Base-by-base conservation (phyloP, 164 flowering plant species). In the Sedum album region DNA sequence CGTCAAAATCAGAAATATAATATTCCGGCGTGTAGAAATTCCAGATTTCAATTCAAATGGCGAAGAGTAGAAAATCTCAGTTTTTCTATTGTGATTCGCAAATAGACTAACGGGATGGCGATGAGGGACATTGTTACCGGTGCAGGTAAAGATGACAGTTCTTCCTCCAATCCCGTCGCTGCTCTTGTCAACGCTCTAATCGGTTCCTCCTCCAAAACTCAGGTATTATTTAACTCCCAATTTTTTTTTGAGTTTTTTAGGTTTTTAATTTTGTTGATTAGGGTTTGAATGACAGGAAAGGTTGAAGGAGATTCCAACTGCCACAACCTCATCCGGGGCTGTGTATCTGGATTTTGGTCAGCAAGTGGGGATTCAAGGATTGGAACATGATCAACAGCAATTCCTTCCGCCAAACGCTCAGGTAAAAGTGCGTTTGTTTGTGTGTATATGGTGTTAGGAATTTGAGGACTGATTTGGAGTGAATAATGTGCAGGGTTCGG, bases 101-200 rank as follows among this genome's bases (percentile, higher is more conserved):
- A 61, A 61, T 4, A 5, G 23, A 15, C 5, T 6, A 49, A 23
- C 55, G 23, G 7, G 28, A 92, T 91, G 98, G 88, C 98, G 87
- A 82, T 88, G 97, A 78, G 98, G 64, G 97, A 93, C n/a, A 75
- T 93, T 6, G 93, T 93, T 18, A 78, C 84, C 0, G 98, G 98
- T 11, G 96, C 91, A 55, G 90, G 91, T 1, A 85, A 87, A 14
- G 96, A 88, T 13, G 75, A 92, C 25, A 80, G 91, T 49, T 81
- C 93, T 69, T 85, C 97, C 6, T 80, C 93, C 1, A 91, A 91
- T 67, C 98, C 98, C 31, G 73, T 91, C 25, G 96, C 90, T 31
- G 79, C 88, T 70, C 83, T 94, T 15, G 95, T 95, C 63, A 88
- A 80, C 78, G 80, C 87, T 10, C 82, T 94, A 20, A 70, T 91